Conservation (phyloP, 176 grass and related monocot species). For the Cocos nucifera region DNA sequence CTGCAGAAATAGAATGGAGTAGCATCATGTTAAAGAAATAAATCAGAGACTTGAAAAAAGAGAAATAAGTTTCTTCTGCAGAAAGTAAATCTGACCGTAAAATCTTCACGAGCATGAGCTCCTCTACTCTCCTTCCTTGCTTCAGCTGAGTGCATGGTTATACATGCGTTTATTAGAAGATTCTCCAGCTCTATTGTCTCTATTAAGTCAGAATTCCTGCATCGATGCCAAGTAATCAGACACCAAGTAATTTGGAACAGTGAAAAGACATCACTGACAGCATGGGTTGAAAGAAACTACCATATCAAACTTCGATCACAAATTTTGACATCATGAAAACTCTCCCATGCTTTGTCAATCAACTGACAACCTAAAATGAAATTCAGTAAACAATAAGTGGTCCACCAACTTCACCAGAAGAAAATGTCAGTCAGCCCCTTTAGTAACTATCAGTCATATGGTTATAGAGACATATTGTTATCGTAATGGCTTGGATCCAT, state of each 20-base stretch:
- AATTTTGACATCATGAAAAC: constrained; percentile 52
- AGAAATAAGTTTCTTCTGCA: too few relatives aligned
- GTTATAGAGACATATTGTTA: background rate
- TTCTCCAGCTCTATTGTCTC: constrained; percentile 93
- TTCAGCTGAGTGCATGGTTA: constrained; percentile 92
- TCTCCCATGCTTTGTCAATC: constrained; percentile 70
- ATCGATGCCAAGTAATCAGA: background rate
- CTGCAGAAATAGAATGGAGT: constrained; percentile 29
- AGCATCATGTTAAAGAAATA: too few relatives aligned
- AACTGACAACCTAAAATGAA: constrained; percentile 45
- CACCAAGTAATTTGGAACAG: too few relatives aligned
- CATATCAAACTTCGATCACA: constrained; percentile 74
- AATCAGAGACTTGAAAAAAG: too few relatives aligned
- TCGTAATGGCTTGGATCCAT: background rate
- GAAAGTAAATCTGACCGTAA: constrained; percentile 38
- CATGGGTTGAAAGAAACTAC: constrained; percentile 25
- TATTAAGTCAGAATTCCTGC: constrained; percentile 92
- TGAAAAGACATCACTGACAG: too few relatives aligned
- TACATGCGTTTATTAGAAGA: constrained; percentile 85
- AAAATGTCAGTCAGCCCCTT: background rate
- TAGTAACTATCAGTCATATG: too few relatives aligned
- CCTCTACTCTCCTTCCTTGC: constrained; percentile 93
- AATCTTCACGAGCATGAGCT: constrained; percentile 95
- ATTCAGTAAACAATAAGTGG: background rate
- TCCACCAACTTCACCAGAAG: constrained; percentile 2